These are phyloP conservation scores for Termitomyces bulborhizus DNA, from an alignment of 768 basidiomycete species.

Conservation along the genomic window DNA sequence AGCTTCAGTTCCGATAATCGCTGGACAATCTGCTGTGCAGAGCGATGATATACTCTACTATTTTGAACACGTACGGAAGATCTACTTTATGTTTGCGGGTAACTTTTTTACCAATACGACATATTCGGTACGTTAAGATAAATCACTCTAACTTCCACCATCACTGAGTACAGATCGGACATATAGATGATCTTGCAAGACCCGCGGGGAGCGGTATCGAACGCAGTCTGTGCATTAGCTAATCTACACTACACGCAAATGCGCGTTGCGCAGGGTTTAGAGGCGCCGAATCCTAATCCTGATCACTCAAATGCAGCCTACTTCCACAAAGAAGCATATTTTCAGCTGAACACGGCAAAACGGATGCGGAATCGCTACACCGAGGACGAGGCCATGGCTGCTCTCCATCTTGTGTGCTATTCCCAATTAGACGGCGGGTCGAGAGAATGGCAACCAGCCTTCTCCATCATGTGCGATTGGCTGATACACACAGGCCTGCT, in stretches of 20 bases:
- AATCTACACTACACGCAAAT: slow-evolving; percentile 61
- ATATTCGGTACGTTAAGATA: slow-evolving; percentile 46
- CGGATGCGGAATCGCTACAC: slow-evolving; percentile 47
- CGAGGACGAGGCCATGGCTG: slow-evolving; percentile 72
- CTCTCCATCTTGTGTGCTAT: slow-evolving; percentile 70
- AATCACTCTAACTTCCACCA: slow-evolving; percentile 1
- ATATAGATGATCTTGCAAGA: slow-evolving; percentile 51
- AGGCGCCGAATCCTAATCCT: slow-evolving; percentile 44
- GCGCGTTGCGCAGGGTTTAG: slow-evolving; percentile 57
- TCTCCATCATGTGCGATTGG: slow-evolving; percentile 75
- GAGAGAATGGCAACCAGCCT: slow-evolving; percentile 64
- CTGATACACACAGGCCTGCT: slow-evolving; percentile 59
- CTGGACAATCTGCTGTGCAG: slow-evolving; percentile 37
- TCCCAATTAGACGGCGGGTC: slow-evolving; percentile 64
- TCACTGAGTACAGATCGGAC: slow-evolving; percentile 1
- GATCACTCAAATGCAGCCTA: slow-evolving; percentile 56
- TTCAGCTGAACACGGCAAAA: slow-evolving; percentile 52
- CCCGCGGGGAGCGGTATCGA: slow-evolving; percentile 64
- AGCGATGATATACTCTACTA: slow-evolving; percentile 66
- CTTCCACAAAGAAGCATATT: slow-evolving; percentile 64
- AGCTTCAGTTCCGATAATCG: slow-evolving; percentile 17
- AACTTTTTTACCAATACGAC: slow-evolving; percentile 58
- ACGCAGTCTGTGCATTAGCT: slow-evolving; percentile 72
- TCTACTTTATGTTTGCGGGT: slow-evolving; percentile 61
- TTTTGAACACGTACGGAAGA: slow-evolving; percentile 62